Evolutionary conservation across 2,329 filamentous ascomycete species (phyloP), one percentile per base, ranked within the genome.

Genomic region (Ceratocystiopsis brevicomis): DNA sequence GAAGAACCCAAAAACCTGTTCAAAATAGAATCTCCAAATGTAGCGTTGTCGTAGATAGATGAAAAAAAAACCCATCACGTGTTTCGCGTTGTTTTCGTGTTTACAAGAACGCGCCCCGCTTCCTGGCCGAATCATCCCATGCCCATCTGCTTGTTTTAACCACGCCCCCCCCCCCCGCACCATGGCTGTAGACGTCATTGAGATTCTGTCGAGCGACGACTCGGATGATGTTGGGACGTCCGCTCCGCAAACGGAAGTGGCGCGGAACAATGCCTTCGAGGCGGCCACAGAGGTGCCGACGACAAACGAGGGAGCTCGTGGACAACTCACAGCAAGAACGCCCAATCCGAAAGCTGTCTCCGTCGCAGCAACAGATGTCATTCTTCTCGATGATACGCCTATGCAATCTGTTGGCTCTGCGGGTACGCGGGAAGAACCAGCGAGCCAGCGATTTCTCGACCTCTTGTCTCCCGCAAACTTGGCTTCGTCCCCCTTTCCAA

Each of bases 181-280:
- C 35, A 37, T 37, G 35, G 35, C n/a, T 10, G 14, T 21, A 3
- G 13, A 10, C 30, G 17, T 16, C 15, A 32, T 33, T 33, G 44
- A 46, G 1, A 33, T 48, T 15, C 32, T 46, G 1, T 48, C 46
- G 16, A 46, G 44, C 21, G 46, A 48, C 21, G 46, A 48, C 15
- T 39, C 37, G 5, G 44, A 44, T 40, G 33, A 9, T 16, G 5
- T 13, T 32, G 19, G n/a, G 9, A 6, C 9, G 16, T 16, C 16
- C 11, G 15, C 38, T 39, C 18, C 18, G 33, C 14, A 38, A 21
- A 41, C 41, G 21, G 19, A 32, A 15, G 8, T 19, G 6, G 13
- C 13, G 18, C 30, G 30, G 12, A 13, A 9, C 25, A 37, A 34
- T 30, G 25, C 25, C 4, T 30, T 30, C 5, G 25, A 30, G 25